Base-by-base conservation (phyloP, 768 basidiomycete species). In the Russula abietina region DNA sequence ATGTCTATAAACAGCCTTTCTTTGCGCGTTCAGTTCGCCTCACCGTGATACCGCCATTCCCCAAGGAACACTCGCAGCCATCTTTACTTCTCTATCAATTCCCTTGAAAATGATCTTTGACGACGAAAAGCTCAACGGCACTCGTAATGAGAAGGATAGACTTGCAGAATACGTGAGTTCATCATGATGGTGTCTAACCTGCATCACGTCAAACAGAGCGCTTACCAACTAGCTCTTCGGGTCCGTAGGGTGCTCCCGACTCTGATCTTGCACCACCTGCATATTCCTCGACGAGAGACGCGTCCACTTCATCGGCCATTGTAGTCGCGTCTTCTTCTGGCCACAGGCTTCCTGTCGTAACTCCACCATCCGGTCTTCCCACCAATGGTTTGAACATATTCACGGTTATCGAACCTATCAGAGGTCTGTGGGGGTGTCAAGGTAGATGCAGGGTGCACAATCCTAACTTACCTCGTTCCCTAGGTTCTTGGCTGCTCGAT, bases 401-500 rank as follows among this genome's bases (percentile, higher is more conserved):
- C n/a, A 64, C 53, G 16, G 4, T 64, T 46, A 22, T 64, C 17
- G 62, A 64, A 5, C 53, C 54, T 9, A 60, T 64, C 19, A 55
- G 14, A 60, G 62, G 62, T 64, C 32, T 28, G 62, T 54, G n/a
- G 16, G 45, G 32, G 3, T 32, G 14, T 46, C 39, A 39, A 22
- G 39, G 5, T 53, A 32, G 36, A 39, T 26, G 33, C 17, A 14
- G 41, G 24, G 16, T 43, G 30, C n/a, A 30, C 24, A 22, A 24
- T 54, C n/a, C 45, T 45, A 19, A 58, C 33, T 19, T 22, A 24
- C 60, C 4, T 56, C 24, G 19, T 33, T 19, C 39, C 57, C n/a
- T 53, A 64, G 62, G 62, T 55, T 55, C 58, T 60, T 64, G 62
- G 62, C 24, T 64, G 10, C 62, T 59, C 19, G 62, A 64, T 33